These are phyloP conservation scores for Colletotrichum spinosum DNA, from an alignment of 2,329 filamentous ascomycete species.

Conservation along the genomic window DNA sequence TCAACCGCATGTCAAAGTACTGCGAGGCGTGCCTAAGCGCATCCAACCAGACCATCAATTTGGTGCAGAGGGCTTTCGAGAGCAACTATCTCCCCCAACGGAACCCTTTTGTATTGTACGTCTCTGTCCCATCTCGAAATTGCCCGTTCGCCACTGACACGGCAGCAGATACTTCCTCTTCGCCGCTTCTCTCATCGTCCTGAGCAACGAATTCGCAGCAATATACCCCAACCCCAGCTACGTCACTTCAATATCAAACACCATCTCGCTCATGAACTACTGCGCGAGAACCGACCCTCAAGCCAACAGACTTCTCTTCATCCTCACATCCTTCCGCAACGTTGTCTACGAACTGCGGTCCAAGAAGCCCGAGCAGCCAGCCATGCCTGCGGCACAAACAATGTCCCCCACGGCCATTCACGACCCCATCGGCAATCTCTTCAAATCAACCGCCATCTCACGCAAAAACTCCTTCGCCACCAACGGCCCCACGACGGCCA, in stretches of 20 bases:
- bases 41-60: constrained; percentile 60
- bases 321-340: constrained; percentile 60
- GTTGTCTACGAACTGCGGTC: constrained; percentile 46
- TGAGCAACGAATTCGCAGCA: constrained; percentile 67
- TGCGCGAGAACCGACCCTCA: constrained; percentile 61
- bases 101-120: constrained; percentile 69
- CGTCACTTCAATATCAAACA: constrained; percentile 51
- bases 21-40: constrained; percentile 64
- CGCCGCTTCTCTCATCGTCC: constrained; percentile 63
- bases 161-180: constrained; percentile 65
- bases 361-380: constrained; percentile 36
- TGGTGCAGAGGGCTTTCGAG: constrained; percentile 58
- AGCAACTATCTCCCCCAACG: constrained; percentile 59
- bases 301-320: constrained; percentile 61
- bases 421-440: constrained; percentile 46
- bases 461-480: constrained; percentile 35
- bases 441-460: constrained; percentile 34
- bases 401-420: constrained; percentile 37
- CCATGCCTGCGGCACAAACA: constrained; percentile 39
- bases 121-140: constrained; percentile 12
- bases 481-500: constrained; percentile 1
- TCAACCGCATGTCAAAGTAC: constrained; percentile 42
- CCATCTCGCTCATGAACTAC: constrained; percentile 61
- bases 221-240: constrained; percentile 60
- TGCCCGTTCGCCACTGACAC: constrained; percentile 28